Conservation (phyloP, 2,329 filamentous ascomycete species). For the Sporothrix pseudoabietina region DNA sequence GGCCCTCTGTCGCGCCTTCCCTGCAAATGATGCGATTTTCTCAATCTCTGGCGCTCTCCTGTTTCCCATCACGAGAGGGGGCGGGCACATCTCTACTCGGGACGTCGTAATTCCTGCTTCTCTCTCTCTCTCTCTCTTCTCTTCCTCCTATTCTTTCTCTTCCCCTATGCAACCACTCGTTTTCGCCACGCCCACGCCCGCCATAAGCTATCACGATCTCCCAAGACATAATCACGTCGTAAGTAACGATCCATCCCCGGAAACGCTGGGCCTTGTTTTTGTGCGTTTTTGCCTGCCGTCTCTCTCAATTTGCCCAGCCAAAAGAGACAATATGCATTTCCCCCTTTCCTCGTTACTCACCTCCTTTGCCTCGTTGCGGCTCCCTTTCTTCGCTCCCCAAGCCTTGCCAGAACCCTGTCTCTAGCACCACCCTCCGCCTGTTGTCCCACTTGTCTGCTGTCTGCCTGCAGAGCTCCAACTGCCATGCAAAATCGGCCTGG, state of each 20-base stretch:
- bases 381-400: neutral
- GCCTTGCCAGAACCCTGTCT: neutral
- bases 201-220: conserved; percentile 20
- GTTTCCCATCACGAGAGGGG: conserved; percentile 5
- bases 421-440: neutral
- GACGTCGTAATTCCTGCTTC: neutral
- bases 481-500: conserved; percentile 7
- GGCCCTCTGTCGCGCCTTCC: conserved; percentile 15
- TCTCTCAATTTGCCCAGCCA: conserved; percentile 5
- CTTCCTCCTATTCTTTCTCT: neutral
- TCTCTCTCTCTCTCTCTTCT: neutral
- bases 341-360: neutral
- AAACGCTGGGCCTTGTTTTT: neutral
- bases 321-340: neutral
- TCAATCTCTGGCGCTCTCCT: conserved; percentile 20
- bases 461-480: neutral
- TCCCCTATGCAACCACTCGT: neutral
- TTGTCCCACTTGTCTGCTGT: neutral
- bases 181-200: conserved; percentile 12
- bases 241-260: conserved; percentile 5
- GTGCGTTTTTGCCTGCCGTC: neutral
- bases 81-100: neutral
- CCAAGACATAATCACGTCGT: conserved; percentile 5
- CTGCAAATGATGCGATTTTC: conserved; percentile 21
- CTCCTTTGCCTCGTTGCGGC: neutral